Evolutionary conservation across 352 stramenopile genomes (phyloP), one percentile per base, ranked within the genome.

Genomic region (Phytopythium ostracodes): DNA sequence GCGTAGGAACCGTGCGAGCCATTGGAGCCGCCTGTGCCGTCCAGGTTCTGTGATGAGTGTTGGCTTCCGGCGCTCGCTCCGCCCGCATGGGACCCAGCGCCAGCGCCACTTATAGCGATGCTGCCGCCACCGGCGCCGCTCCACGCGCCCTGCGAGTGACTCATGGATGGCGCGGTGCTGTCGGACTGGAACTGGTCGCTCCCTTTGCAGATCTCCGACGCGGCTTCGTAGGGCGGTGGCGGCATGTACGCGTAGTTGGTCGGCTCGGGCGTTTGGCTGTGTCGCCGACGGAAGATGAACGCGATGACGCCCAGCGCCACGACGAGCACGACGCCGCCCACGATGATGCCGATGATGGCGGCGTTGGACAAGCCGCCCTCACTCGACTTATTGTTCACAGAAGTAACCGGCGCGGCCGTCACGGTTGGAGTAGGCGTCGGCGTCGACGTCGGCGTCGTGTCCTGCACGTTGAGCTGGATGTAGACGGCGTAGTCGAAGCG

Each of bases 401-500:
- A 56, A 11, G 35, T 63, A 14, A 60, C 55, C n/a, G 14, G 55
- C 51, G 18, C 33, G 49, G 10, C 56, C 60, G 35, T 62, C 22
- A 15, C 60, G 35, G n/a, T 61, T 25, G 54, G 44, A 4, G 56
- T 56, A 2, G 56, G 60, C 3, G 62, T 61, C 1, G 60, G n/a
- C 0, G 60, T 59, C 17, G 67, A 62, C 24, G 67, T 76, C 22
- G 65, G 59, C 25, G 57, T 69, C 11, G 64, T 57, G 24, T 81
- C 61, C 18, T 69, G 64, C 36, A 83, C 75, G 9, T 67, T 69
- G 43, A 84, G 67, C 61, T 80, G 43, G 1, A 67, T 29, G 64
- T 84, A 86, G 29, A 86, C 76, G 15, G 65, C 76, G 54, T 71
- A 86, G 31, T 79, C 76, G 36, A 81, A 86, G 33, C 79, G 76